These are phyloP conservation scores for Hanseniaspora mollemarum DNA, from an alignment of 805 yeast genomes.

Conservation along the genomic window DNA sequence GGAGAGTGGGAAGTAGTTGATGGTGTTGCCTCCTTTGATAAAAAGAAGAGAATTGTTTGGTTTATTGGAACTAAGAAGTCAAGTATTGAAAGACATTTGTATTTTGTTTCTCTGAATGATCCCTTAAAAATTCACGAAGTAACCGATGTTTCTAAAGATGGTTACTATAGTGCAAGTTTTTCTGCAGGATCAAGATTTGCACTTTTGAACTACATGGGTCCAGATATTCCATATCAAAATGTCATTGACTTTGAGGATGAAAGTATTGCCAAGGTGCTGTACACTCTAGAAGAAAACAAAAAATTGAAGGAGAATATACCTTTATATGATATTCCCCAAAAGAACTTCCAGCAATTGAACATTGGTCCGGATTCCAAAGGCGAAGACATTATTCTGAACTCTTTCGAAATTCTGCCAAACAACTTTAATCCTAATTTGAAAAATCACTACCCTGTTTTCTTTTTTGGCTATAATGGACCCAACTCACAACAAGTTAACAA, in stretches of 20 bases:
- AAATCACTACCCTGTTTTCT: conserved; percentile 69
- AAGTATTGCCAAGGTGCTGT: conserved; percentile 25
- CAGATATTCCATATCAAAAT: conserved; percentile 66
- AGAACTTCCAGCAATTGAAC: conserved; percentile 41
- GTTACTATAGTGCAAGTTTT: conserved; percentile 61
- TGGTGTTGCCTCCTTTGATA: conserved; percentile 56
- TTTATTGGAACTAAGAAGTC: conserved; percentile 66
- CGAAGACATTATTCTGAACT: conserved; percentile 44
- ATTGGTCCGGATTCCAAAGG: conserved; percentile 41
- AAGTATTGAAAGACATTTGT: conserved; percentile 74
- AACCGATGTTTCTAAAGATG: conserved; percentile 45
- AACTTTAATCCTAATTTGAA: conserved; percentile 43
- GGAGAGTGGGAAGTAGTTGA: conserved; percentile 89
- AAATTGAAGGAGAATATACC: conserved; percentile 32
- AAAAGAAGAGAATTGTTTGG: conserved; percentile 38
- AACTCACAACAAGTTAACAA: conserved; percentile 74
- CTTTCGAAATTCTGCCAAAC: conserved; percentile 66
- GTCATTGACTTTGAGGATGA: conserved; percentile 44
- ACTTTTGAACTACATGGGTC: conserved; percentile 64
- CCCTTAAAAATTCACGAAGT: conserved; percentile 33
- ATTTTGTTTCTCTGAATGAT: conserved; percentile 46
- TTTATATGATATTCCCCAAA: conserved; percentile 47
- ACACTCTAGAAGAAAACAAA: conserved; percentile 33
- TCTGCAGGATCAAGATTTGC: conserved; percentile 69
- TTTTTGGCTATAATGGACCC: conserved; percentile 92